Evolutionary conservation across 805 yeast species (phyloP), one percentile per base, ranked within the genome.

Genomic region (Candida multigemmis): DNA sequence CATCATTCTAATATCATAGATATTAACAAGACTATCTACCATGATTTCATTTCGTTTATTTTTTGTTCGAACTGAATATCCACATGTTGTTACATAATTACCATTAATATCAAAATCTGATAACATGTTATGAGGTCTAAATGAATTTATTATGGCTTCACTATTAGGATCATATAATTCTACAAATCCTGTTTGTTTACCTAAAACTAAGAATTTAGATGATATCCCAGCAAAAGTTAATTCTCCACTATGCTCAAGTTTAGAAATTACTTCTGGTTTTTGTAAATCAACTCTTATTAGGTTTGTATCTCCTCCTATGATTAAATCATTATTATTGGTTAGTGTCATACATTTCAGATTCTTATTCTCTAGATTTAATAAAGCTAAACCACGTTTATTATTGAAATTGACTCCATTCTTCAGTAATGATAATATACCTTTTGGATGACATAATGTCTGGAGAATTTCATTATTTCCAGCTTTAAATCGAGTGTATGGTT

Each of bases 1-100:
- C 71, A 82, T 61, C 31, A 74, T 69, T 35, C 93, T 67, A 16
- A 84, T 49, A 49, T 91, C 97, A 48, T 74, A 85, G 12, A 85
- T 74, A 38, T 77, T 77, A 12, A 89, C 86, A 35, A 89, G 65
- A 0, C 94, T 89, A 45, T 91, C 97, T 14, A 52, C 60, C 31
- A 60, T 41, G 26, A 38, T 53, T 26, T 53, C 60, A 22, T 34
- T 35, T 6, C 74, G 64, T 12, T 67, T 52, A 25, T 33, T 33
- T 7, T 7, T 15, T 22, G 38, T 40, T 25, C 85, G 70, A 14
- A 74, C 55, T 0, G 87, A 73, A 37, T 74, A 77, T 1, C 96
- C 96, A 31, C 94, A 84, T 0, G 94, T 79, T 11, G 84, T 74
- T 22, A 83, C 59, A 17, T 72, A 72, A 32, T 69, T 68, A 12